phyloP scores from a whole-genome alignment of 352 stramenopile species.

The Globisporangium carolinianum region DNA sequence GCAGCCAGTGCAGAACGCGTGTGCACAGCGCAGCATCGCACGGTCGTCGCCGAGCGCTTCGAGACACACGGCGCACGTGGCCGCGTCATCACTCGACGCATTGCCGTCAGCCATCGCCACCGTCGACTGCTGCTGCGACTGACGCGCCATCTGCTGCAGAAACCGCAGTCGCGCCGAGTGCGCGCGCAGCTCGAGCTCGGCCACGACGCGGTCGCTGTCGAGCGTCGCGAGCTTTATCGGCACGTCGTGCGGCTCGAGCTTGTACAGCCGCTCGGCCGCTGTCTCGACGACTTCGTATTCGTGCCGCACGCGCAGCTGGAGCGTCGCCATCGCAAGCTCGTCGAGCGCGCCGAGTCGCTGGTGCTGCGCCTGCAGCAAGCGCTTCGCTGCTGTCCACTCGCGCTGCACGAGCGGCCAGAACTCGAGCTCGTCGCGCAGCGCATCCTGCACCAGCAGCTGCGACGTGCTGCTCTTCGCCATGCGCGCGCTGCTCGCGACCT shows the following conservation, averaged over 20 bases:
- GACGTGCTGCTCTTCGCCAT: conserved; percentile 1
- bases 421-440: conserved; percentile 35
- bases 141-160: conserved; percentile 37
- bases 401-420: conserved; percentile 39
- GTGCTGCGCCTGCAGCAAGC: conserved; percentile 64
- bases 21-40: conserved; percentile 80
- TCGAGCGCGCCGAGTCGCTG: conserved; percentile 64
- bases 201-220: conserved; percentile 34
- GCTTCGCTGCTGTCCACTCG: conserved; percentile 50
- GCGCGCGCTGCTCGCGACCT: conserved; percentile 29
- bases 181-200: conserved; percentile 35
- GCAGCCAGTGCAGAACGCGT: conserved; percentile 69
- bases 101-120: neutral
- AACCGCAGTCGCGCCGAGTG: conserved; percentile 58
- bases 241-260: conserved; percentile 40
- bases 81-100: neutral
- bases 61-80: conserved; percentile 72
- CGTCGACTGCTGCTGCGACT: conserved; percentile 6
- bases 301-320: conserved; percentile 48
- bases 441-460: conserved; percentile 5
- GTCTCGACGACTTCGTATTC: conserved; percentile 31
- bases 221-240: conserved; percentile 26
- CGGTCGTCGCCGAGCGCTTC: conserved; percentile 50
- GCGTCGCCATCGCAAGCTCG: conserved; percentile 72
- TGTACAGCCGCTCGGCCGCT: conserved; percentile 46